Evolutionary conservation across 2,329 filamentous ascomycete genomes (phyloP).

Genomic region (Aureobasidium leucospermi): DNA sequence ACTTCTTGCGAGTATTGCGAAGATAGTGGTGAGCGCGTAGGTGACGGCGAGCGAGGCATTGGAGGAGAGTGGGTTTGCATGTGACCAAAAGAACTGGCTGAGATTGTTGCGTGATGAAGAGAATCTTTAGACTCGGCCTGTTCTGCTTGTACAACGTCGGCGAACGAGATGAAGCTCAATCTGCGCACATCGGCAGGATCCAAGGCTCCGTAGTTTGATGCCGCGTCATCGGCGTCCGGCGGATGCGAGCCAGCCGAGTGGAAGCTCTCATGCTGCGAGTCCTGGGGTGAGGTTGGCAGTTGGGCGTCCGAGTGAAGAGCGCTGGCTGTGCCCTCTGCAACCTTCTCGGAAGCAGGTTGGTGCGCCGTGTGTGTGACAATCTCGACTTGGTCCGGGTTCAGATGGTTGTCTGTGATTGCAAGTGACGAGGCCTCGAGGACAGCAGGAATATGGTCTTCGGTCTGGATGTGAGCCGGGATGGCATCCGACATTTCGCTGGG

Average conservation of each 20-base stretch:
- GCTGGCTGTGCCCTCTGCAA: constrained; percentile 31
- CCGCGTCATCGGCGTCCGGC: constrained; percentile 47
- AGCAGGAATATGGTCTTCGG: constrained; percentile 87
- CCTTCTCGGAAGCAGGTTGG: constrained; percentile 65
- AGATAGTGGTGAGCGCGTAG: constrained; percentile 60
- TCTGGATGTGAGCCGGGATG: constrained; percentile 90
- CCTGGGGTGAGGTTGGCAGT: constrained; percentile 15
- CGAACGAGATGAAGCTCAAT: constrained; percentile 92
- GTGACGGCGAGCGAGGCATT: constrained; percentile 61
- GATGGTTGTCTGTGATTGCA: constrained; percentile 77
- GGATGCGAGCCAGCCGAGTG: constrained; percentile 4
- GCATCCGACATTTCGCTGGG: constrained; percentile 68
- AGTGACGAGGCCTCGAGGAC: constrained; percentile 86
- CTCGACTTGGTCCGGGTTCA: constrained; percentile 84
- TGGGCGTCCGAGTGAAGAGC: constrained; percentile 16
- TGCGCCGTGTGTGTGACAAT: constrained; percentile 84
- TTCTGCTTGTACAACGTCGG: constrained; percentile 85
- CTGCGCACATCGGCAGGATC: constrained; percentile 74
- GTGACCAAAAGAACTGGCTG: constrained; percentile 46
- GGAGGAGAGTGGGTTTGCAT: constrained; percentile 15
- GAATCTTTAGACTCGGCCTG: constrained; percentile 52
- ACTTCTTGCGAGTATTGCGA: constrained; percentile 58
- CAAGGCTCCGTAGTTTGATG: constrained; percentile 68
- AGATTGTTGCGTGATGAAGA: constrained; percentile 60
- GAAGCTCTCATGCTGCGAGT: constrained; percentile 16